These are phyloP conservation scores for Plantago major DNA, from an alignment of 257 asterid genomes.

Conservation along the genomic window DNA sequence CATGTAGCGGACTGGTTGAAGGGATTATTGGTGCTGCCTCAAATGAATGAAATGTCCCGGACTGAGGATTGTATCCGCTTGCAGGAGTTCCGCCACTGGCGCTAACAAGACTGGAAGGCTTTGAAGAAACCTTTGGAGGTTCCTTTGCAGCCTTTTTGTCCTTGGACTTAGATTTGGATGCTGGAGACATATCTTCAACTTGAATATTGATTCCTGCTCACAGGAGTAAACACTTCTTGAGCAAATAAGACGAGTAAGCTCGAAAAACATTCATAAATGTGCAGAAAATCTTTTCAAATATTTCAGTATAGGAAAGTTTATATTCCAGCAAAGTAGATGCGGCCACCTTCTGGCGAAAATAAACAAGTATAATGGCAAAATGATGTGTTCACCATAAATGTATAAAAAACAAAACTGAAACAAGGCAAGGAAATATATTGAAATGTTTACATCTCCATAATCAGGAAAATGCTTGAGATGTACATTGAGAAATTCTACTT, in stretches of 20 bases:
- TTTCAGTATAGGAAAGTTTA: too few relatives aligned
- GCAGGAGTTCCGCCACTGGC: conserved; percentile 50
- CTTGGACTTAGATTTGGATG: conserved; percentile 65
- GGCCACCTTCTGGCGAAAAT: too few relatives aligned
- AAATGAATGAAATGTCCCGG: conserved; percentile 64
- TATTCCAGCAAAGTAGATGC: too few relatives aligned
- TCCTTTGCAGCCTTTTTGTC: conserved; percentile 77
- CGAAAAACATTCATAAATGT: neutral
- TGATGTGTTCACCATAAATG: too few relatives aligned
- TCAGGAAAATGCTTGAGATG: too few relatives aligned
- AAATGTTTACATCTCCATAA: too few relatives aligned
- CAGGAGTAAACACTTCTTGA: conserved; percentile 17
- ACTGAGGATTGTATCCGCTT: conserved; percentile 81
- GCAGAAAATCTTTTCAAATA: too few relatives aligned
- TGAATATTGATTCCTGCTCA: conserved; percentile 34
- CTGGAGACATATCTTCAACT: conserved; percentile 61
- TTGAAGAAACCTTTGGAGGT: conserved; percentile 52
- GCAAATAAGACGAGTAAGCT: conserved; percentile 21
- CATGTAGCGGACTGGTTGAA: conserved; percentile 44
- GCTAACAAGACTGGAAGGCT: conserved; percentile 54
- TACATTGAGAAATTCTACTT: too few relatives aligned
- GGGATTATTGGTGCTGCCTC: conserved; percentile 57
- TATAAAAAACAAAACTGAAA: too few relatives aligned
- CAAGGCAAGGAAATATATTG: too few relatives aligned
- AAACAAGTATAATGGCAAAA: too few relatives aligned